phyloP scores from a whole-genome alignment of 192 early-diverging fungal genomes.

The Linnemannia elongata region DNA sequence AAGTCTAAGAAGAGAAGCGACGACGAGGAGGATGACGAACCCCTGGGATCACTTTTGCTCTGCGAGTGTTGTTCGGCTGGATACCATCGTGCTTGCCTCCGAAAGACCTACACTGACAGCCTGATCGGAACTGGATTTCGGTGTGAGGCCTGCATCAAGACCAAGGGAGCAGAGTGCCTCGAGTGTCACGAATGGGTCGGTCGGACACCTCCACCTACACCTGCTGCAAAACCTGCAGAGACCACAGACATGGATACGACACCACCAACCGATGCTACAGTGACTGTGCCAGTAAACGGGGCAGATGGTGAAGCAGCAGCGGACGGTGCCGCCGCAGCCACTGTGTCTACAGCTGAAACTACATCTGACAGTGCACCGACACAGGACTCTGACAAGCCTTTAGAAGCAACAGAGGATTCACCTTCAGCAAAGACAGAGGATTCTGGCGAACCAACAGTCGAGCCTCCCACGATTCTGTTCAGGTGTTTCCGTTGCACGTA shows the following conservation, averaged over 20 bases:
- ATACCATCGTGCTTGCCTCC: slow-evolving; percentile 45
- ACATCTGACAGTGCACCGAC: background rate
- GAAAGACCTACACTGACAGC: slow-evolving; percentile 38
- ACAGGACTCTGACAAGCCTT: background rate
- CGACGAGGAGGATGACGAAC: slow-evolving; percentile 54
- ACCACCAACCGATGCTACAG: background rate
- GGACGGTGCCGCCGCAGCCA: background rate
- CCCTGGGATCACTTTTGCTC: slow-evolving; percentile 41
- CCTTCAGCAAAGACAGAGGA: background rate
- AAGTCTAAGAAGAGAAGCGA: slow-evolving; percentile 55
- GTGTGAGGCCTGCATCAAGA: slow-evolving; percentile 54
- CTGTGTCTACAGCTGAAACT: background rate
- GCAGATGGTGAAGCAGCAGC: background rate
- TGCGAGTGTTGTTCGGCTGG: slow-evolving; percentile 58
- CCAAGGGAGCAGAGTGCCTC: slow-evolving; percentile 47
- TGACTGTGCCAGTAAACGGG: background rate
- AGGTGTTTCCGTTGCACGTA: slow-evolving; percentile 55
- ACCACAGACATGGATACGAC: background rate
- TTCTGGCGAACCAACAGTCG: background rate
- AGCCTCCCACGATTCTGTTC: slow-evolving; percentile 36
- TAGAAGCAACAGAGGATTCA: background rate
- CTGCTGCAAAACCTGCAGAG: background rate
- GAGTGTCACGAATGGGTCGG: slow-evolving; percentile 48
- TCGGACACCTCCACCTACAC: background rate
- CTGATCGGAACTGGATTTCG: slow-evolving; percentile 43